These are phyloP conservation scores for Kurtzmaniella quercitrusa DNA, from an alignment of 1,139 yeast species.

Conservation along the genomic window DNA sequence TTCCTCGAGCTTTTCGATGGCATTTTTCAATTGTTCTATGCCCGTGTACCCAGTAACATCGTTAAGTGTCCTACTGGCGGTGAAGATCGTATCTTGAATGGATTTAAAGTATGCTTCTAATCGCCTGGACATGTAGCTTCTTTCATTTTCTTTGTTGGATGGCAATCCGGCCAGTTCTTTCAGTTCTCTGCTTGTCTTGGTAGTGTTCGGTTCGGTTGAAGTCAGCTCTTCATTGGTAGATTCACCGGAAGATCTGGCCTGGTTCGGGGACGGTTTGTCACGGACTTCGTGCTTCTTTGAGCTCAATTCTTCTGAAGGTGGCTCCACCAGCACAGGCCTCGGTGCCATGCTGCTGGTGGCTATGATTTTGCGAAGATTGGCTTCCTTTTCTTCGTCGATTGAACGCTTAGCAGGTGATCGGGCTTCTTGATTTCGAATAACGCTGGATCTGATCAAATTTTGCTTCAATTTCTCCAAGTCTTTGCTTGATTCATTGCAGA, in stretches of 20 bases:
- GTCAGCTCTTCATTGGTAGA: conserved; percentile 8
- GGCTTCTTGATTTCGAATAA: background rate
- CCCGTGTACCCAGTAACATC: conserved; percentile 90
- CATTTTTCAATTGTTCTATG: conserved; percentile 65
- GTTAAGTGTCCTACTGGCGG: conserved; percentile 73
- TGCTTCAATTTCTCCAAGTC: conserved; percentile 1
- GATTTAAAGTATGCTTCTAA: conserved; percentile 56
- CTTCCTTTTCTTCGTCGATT: conserved; percentile 1
- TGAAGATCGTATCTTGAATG: conserved; percentile 59
- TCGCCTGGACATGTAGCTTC: conserved; percentile 23
- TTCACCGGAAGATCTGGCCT: background rate
- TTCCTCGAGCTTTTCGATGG: conserved; percentile 50
- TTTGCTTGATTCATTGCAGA: background rate
- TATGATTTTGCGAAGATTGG: conserved; percentile 13
- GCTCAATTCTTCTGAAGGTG: background rate
- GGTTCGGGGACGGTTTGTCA: background rate
- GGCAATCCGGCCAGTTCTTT: conserved; percentile 19
- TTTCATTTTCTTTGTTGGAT: conserved; percentile 24
- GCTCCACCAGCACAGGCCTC: background rate
- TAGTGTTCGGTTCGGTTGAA: conserved; percentile 1
- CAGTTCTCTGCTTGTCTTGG: background rate
- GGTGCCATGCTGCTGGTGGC: conserved; percentile 13
- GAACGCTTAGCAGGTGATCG: background rate
- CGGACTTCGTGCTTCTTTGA: background rate
- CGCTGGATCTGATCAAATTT: background rate